Conservation (phyloP, 768 basidiomycete species). For the Asterophora parasitica region DNA sequence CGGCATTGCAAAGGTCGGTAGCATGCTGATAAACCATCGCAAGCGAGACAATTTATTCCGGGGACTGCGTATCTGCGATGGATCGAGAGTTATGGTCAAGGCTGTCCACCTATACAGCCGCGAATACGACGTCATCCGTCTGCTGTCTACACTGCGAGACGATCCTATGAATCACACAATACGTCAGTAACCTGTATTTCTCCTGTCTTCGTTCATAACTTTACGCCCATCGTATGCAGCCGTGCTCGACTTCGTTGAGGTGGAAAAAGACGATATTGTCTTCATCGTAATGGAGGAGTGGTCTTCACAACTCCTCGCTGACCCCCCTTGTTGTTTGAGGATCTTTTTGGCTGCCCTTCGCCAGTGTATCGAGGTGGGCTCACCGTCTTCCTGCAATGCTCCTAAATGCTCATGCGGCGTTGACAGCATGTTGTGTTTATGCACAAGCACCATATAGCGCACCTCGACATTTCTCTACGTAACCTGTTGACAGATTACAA, state of each 20-base stretch:
- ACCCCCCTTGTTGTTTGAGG: slow-evolving; percentile 45
- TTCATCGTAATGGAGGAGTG: slow-evolving; percentile 83
- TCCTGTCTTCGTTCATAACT: slow-evolving; percentile 9
- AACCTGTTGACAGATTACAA: slow-evolving; percentile 66
- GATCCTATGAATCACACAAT: slow-evolving; percentile 75
- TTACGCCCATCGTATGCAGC: slow-evolving; percentile 34
- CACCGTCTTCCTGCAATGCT: background rate
- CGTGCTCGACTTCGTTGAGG: slow-evolving; percentile 57
- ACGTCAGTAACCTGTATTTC: slow-evolving; percentile 46
- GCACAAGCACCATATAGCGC: slow-evolving; percentile 61
- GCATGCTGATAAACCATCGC: slow-evolving; percentile 10
- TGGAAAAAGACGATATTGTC: slow-evolving; percentile 44
- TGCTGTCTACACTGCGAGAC: slow-evolving; percentile 47
- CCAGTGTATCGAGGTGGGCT: slow-evolving; percentile 62
- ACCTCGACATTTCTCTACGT: slow-evolving; percentile 67
- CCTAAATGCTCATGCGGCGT: background rate
- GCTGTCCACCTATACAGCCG: slow-evolving; percentile 61
- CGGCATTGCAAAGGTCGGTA: background rate
- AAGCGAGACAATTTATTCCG: slow-evolving; percentile 74
- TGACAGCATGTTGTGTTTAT: slow-evolving; percentile 63
- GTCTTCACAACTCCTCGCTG: slow-evolving; percentile 57
- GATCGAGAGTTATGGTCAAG: slow-evolving; percentile 56
- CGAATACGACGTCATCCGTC: slow-evolving; percentile 55
- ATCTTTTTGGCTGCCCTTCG: slow-evolving; percentile 53
- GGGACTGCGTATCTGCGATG: slow-evolving; percentile 49